These are phyloP conservation scores for Alnus rubra DNA, from an alignment of 306 rosid genomes.

Conservation along the genomic window DNA sequence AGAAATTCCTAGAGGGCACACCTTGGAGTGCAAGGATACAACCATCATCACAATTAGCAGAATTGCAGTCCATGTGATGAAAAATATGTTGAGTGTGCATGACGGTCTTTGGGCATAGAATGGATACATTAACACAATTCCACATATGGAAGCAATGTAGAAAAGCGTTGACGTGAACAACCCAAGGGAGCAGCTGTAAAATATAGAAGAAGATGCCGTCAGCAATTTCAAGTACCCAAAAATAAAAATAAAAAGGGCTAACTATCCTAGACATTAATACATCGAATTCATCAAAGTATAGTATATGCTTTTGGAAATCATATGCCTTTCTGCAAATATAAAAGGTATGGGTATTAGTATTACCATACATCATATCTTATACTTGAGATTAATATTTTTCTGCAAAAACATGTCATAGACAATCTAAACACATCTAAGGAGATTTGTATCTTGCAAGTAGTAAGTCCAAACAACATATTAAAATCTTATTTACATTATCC, in stretches of 20 bases:
- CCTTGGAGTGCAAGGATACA: slow-evolving; percentile 80
- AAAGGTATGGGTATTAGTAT: neutral
- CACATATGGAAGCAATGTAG: slow-evolving; percentile 64
- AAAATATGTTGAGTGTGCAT: slow-evolving; percentile 74
- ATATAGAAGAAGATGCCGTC: slow-evolving; percentile 17
- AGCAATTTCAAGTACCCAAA: neutral
- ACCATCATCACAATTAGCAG: slow-evolving; percentile 69
- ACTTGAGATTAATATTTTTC: neutral
- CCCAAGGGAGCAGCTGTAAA: slow-evolving; percentile 77
- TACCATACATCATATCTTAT: neutral
- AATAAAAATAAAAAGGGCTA: neutral
- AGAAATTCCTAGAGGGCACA: slow-evolving; percentile 16
- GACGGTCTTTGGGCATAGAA: slow-evolving; percentile 50
- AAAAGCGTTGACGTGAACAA: slow-evolving; percentile 66
- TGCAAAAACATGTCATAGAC: neutral
- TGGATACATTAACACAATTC: slow-evolving; percentile 57
- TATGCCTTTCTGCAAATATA: neutral
- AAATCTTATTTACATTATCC: neutral
- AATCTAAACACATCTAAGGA: neutral
- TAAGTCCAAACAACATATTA: neutral
- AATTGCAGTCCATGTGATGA: slow-evolving; percentile 82
- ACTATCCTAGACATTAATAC: neutral
- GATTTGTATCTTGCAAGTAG: neutral
- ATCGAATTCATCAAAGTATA: neutral
- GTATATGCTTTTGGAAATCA: neutral